Evolutionary conservation across 2,329 filamentous ascomycete species (phyloP).

Genomic region (Fusarium sp.): DNA sequence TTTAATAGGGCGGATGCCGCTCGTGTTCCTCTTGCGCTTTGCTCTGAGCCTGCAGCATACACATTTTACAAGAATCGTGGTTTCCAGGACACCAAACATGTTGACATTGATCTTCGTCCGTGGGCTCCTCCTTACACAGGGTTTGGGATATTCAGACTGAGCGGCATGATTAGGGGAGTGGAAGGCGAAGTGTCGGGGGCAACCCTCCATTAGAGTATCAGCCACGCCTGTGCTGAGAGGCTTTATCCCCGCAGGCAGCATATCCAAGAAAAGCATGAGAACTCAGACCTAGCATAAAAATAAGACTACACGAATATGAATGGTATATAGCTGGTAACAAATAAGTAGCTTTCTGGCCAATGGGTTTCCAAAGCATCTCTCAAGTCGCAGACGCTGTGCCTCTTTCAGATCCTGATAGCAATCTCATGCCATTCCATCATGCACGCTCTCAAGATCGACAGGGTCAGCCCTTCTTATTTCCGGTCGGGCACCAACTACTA

Average conservation of each 20-base stretch:
- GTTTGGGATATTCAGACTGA: conserved; percentile 17
- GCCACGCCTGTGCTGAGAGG: neutral
- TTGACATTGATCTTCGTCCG: conserved; percentile 15
- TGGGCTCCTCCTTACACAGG: conserved; percentile 12
- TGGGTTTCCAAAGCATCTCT: neutral
- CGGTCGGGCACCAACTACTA: neutral
- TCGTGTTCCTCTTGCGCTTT: neutral
- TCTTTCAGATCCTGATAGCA: neutral
- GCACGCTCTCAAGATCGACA: neutral
- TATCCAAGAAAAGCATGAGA: neutral
- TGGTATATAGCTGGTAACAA: neutral
- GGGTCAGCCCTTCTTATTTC: neutral
- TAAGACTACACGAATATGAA: neutral
- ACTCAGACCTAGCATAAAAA: neutral
- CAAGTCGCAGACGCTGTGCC: neutral
- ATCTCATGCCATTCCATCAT: neutral
- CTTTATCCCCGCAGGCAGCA: neutral
- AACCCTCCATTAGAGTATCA: neutral
- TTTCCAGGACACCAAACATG: neutral
- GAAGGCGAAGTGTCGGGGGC: neutral
- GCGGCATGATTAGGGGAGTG: neutral
- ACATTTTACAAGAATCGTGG: conserved; percentile 13
- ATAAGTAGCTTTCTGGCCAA: neutral
- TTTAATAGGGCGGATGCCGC: neutral
- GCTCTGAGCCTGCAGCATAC: conserved; percentile 14